These are phyloP conservation scores for Penicillium sp. DNA, from an alignment of 2,329 filamentous ascomycete species.

Conservation along the genomic window DNA sequence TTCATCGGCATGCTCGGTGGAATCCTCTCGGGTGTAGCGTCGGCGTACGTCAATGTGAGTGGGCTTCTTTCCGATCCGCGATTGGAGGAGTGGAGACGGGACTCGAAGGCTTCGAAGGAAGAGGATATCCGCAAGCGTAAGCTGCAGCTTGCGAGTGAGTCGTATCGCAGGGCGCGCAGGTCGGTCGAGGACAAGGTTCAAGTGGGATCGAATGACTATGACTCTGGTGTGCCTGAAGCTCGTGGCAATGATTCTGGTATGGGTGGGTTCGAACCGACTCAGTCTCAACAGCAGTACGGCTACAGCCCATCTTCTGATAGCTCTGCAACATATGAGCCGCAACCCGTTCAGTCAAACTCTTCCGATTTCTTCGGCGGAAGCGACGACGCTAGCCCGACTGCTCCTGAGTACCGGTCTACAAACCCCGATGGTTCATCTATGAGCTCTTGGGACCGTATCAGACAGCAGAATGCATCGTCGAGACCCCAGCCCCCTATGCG, in stretches of 20 bases:
- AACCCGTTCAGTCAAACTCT: conserved; percentile 1
- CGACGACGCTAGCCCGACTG: conserved; percentile 40
- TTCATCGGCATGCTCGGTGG: not conserved
- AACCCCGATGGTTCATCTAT: conserved; percentile 17
- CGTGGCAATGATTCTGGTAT: not conserved
- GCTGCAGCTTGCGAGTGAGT: not conserved
- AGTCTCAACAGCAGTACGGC: not conserved
- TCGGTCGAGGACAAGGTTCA: not conserved
- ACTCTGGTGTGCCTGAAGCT: not conserved
- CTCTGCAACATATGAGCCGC: not conserved
- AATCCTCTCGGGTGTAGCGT: not conserved
- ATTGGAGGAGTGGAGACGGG: not conserved
- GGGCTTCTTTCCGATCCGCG: not conserved
- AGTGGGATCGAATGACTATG: not conserved
- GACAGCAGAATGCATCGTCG: conserved; percentile 26
- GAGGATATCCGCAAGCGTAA: not conserved
- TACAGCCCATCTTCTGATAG: not conserved
- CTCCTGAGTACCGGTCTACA: conserved; percentile 30
- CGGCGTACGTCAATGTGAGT: not conserved
- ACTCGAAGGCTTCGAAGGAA: not conserved
- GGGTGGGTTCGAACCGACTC: not conserved
- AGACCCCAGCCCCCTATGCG: conserved; percentile 1
- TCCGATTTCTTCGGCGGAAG: conserved; percentile 31
- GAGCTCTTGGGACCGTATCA: conserved; percentile 41
- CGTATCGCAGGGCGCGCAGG: not conserved